These are phyloP conservation scores for Apophysomyces ossiformis DNA, from an alignment of 371 early-diverging fungal species.

Conservation along the genomic window DNA sequence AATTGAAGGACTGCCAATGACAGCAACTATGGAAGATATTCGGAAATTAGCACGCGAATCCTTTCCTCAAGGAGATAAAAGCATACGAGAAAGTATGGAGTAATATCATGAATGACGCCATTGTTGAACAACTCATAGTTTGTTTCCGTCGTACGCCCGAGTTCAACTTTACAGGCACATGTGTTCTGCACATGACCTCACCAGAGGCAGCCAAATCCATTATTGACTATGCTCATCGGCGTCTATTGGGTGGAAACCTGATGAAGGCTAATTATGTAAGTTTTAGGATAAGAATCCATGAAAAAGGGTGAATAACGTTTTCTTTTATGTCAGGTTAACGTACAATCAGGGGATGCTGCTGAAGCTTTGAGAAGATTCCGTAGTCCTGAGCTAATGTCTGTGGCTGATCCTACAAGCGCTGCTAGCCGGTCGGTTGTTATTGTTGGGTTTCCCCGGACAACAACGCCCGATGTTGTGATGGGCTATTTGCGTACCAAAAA, in stretches of 20 bases:
- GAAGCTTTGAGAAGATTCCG: constrained; percentile 28
- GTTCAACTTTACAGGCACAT: constrained; percentile 43
- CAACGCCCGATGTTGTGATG: constrained; percentile 34
- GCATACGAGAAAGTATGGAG: constrained; percentile 34
- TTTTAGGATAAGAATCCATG: background rate
- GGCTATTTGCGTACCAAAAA: constrained; percentile 44
- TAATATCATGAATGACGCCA: constrained; percentile 1
- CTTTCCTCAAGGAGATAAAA: constrained; percentile 40
- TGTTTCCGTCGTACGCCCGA: constrained; percentile 40
- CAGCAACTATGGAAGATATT: constrained; percentile 49
- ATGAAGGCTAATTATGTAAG: constrained; percentile 42
- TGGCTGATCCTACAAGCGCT: constrained; percentile 36
- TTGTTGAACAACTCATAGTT: constrained; percentile 23
- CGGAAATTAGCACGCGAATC: constrained; percentile 51
- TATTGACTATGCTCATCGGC: constrained; percentile 41
- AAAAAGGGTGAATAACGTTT: constrained; percentile 1
- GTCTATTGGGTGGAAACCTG: constrained; percentile 44
- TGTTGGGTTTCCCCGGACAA: constrained; percentile 35
- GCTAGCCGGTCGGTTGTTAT: constrained; percentile 48
- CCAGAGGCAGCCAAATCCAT: constrained; percentile 39
- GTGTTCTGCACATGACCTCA: constrained; percentile 35
- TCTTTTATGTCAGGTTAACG: constrained; percentile 1
- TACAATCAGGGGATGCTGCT: constrained; percentile 6
- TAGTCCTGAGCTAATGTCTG: constrained; percentile 31
- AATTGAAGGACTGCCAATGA: constrained; percentile 40